Conservation (phyloP, 2,329 filamentous ascomycete genomes). For the Diaporthe humulicola region DNA sequence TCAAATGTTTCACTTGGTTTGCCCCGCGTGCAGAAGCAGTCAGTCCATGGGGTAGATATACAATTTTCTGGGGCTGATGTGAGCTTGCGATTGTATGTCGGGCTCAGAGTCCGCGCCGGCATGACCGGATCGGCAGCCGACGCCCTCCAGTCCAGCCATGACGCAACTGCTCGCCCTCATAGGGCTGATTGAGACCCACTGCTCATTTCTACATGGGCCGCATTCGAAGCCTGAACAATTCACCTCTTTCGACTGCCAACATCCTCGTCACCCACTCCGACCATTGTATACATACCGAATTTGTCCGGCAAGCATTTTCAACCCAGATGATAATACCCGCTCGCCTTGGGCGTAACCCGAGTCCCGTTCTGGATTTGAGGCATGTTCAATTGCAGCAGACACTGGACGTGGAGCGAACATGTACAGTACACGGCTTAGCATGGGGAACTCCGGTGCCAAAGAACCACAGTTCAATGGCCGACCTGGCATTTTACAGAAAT, state of each 20-base stretch:
- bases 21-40: background rate
- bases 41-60: background rate
- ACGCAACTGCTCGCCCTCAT: background rate
- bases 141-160: background rate
- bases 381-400: too few relatives aligned
- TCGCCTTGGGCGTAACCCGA: too few relatives aligned
- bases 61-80: background rate
- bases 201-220: background rate
- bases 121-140: background rate
- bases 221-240: background rate
- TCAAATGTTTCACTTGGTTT: background rate
- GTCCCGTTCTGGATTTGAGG: too few relatives aligned
- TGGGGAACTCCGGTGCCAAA: background rate
- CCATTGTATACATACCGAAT: too few relatives aligned
- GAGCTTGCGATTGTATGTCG: background rate
- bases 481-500: background rate
- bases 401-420: too few relatives aligned
- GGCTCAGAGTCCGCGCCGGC: background rate
- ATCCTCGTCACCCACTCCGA: background rate
- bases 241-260: background rate
- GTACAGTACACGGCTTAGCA: background rate
- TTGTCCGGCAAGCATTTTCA: too few relatives aligned
- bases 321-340: too few relatives aligned
- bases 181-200: constrained; percentile 10
- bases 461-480: background rate